phyloP scores from a whole-genome alignment of 441 rosid species.

The Euphorbia celastroides region DNA sequence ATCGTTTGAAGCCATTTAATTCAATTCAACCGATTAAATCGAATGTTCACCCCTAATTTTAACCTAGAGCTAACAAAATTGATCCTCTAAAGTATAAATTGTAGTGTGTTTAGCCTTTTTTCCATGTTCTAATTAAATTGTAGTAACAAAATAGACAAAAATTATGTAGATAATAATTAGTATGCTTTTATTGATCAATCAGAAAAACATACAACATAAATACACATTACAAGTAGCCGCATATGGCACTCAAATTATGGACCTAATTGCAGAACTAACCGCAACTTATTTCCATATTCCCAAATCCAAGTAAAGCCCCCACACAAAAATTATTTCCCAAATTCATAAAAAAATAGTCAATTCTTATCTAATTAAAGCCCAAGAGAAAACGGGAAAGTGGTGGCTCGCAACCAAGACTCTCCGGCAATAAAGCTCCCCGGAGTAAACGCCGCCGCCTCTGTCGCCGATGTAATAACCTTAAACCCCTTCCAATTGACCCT shows the following conservation, averaged over 20 bases:
- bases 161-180: neutral
- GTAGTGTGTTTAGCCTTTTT: too few relatives aligned
- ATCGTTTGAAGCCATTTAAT: too few relatives aligned
- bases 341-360: neutral
- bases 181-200: neutral
- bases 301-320: neutral
- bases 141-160: too few relatives aligned
- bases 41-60: too few relatives aligned
- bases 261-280: neutral
- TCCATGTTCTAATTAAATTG: too few relatives aligned
- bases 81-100: too few relatives aligned
- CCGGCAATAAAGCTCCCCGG: constrained; percentile 53
- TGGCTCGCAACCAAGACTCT: constrained; percentile 49
- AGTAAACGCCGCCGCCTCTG: constrained; percentile 46
- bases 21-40: too few relatives aligned
- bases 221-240: neutral
- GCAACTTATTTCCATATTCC: neutral
- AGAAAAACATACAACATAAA: neutral
- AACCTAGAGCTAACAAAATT: too few relatives aligned
- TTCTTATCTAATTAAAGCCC: constrained; percentile 29
- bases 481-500: constrained; percentile 68
- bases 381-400: constrained; percentile 67
- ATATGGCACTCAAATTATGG: constrained; percentile 3
- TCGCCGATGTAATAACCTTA: constrained; percentile 45
- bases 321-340: neutral